Evolutionary conservation across 2,329 filamentous ascomycete genomes (phyloP).

Genomic region (Teratosphaeria epicoccoides): DNA sequence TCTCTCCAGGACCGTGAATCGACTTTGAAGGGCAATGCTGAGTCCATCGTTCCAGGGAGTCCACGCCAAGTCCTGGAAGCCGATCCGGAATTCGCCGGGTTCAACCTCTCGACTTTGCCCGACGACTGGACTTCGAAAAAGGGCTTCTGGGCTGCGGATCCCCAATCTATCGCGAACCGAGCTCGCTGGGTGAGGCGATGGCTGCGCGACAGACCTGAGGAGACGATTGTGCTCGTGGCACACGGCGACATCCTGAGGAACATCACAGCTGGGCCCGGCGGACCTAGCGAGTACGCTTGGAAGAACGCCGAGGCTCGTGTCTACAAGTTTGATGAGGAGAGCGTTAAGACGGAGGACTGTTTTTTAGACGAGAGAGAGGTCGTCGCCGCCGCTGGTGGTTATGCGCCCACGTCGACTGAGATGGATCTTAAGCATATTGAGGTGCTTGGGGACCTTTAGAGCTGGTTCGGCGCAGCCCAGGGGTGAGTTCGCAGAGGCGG

Average conservation of each 20-base stretch:
- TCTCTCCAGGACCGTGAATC: neutral
- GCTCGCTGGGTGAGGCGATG: constrained; percentile 22
- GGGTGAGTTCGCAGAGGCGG: neutral
- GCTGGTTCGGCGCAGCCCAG: neutral
- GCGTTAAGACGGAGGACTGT: constrained; percentile 18
- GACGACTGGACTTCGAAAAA: constrained; percentile 24
- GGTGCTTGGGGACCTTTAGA: neutral
- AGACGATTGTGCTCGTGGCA: constrained; percentile 24
- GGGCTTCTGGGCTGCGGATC: constrained; percentile 20
- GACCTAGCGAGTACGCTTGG: constrained; percentile 21
- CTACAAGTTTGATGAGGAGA: constrained; percentile 18
- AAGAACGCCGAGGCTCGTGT: constrained; percentile 22
- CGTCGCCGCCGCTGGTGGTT: constrained; percentile 24
- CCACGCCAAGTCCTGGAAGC: constrained; percentile 13
- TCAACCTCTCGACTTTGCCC: constrained; percentile 18
- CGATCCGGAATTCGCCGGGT: constrained; percentile 19
- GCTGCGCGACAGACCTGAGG: constrained; percentile 21
- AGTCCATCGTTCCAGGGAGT: constrained; percentile 2
- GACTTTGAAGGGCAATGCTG: neutral
- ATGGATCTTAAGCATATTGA: constrained; percentile 10
- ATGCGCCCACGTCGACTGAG: constrained; percentile 20
- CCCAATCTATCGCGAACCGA: constrained; percentile 11
- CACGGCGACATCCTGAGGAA: constrained; percentile 24
- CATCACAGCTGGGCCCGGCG: constrained; percentile 16
- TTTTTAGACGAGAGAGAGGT: constrained; percentile 18